A percentile compares a stretch with the other conserved stretches of the same genome.
Evolutionary conservation across 345 rosid species (phyloP).

Genomic region (Acer yangbiense): DNA sequence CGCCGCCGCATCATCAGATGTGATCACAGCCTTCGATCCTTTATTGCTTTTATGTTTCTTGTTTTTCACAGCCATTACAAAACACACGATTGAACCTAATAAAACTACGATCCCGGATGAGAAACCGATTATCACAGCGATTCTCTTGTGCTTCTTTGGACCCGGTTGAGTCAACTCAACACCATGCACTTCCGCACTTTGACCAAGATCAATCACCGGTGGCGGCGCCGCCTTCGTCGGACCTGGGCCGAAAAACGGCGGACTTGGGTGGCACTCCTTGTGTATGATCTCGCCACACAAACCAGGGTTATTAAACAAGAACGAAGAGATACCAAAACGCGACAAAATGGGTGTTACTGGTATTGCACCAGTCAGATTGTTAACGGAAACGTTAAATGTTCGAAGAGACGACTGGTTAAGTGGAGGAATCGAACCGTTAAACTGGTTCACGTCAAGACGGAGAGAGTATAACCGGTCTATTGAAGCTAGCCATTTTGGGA

Average conservation of each 20-base stretch:
- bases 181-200: conserved; percentile 53
- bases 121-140: conserved; percentile 53
- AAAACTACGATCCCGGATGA: conserved; percentile 49
- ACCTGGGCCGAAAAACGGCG: conserved; percentile 62
- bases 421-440: conserved; percentile 67
- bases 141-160: conserved; percentile 40
- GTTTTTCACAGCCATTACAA: conserved; percentile 51
- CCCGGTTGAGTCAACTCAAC: conserved; percentile 34
- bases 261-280: conserved; percentile 64
- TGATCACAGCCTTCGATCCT: conserved; percentile 27
- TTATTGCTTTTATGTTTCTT: conserved; percentile 46
- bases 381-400: conserved; percentile 67
- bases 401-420: conserved; percentile 76
- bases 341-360: conserved; percentile 62
- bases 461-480: conserved; percentile 56
- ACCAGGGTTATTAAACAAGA: conserved; percentile 64
- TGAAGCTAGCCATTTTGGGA: conserved; percentile 46
- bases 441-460: conserved; percentile 62
- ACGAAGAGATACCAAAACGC: conserved; percentile 63
- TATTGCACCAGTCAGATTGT: conserved; percentile 68
- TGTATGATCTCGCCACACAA: conserved; percentile 90
- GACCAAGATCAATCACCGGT: conserved; percentile 42
- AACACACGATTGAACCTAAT: conserved; percentile 52
- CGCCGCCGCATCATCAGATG: conserved; percentile 40
- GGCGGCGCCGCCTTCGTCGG: conserved; percentile 48